phyloP scores from a whole-genome alignment of 2,329 filamentous ascomycete genomes.

The Neocatenulostroma microsporum region DNA sequence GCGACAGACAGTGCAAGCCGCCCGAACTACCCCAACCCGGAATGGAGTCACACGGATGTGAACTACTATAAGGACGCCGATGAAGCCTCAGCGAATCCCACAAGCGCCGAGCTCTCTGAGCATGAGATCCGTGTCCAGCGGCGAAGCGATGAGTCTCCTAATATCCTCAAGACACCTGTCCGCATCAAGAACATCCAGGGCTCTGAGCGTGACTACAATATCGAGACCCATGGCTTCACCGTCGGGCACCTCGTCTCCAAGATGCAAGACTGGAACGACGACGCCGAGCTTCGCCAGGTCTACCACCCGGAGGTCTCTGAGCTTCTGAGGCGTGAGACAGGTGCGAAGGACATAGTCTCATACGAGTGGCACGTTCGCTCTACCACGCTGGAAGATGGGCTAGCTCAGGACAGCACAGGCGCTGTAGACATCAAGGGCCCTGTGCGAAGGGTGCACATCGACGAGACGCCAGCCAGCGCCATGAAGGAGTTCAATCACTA shows the following conservation, averaged over 20 bases:
- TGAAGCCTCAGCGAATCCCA: constrained; percentile 3
- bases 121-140: constrained; percentile 10
- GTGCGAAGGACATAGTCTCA: constrained; percentile 10
- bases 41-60: constrained; percentile 9
- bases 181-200: constrained; percentile 14
- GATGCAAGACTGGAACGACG: constrained; percentile 9
- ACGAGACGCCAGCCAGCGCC: constrained; percentile 11
- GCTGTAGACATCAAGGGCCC: constrained; percentile 14
- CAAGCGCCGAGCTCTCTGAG: constrained; percentile 9
- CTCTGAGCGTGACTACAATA: constrained; percentile 7
- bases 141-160: constrained; percentile 11
- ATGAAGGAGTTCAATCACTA: constrained; percentile 9
- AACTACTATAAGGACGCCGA: constrained; percentile 13
- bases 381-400: constrained; percentile 9
- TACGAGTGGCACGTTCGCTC: constrained; percentile 14
- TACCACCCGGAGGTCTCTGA: constrained; percentile 12
- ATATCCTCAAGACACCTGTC: constrained; percentile 8
- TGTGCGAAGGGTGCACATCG: constrained; percentile 14
- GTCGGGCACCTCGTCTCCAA: constrained; percentile 6
- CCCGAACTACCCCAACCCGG: constrained; percentile 5
- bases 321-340: constrained; percentile 11
- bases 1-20: too few relatives aligned
- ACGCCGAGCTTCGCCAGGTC: constrained; percentile 7
- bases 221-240: constrained; percentile 11
- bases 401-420: constrained; percentile 9